Evolutionary conservation across 495 filamentous ascomycete species (phyloP), one percentile per base, ranked within the genome.

Genomic region (Elasticomyces elasticus): DNA sequence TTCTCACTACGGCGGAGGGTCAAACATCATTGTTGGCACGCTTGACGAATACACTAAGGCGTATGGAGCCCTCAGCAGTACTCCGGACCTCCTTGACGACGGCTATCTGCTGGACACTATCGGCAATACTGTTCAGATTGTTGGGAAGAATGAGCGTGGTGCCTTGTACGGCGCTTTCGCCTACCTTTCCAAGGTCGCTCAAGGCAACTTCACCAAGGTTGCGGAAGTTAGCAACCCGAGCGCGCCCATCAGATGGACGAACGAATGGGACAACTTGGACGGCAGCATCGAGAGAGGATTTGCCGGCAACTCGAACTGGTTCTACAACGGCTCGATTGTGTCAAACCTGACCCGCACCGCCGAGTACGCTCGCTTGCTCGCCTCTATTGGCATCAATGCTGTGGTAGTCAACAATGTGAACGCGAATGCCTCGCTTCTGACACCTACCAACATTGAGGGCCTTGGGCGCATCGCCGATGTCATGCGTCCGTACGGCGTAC

Each of bases 361-460:
- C 0, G 71, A 84, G 62, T 86, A 86, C 63, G 84, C 79, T 3
- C 81, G 84, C 3, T 69, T 87, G 3, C 66, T 86, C 20, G 74
- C 83, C n/a, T 86, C 83, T 0, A 74, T 85, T 31, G 69, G 78
- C 23, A 67, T 86, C 62, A 87, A 87, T 55, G 82, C 70, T 1
- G 70, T 84, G 26, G 62, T 86, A 2, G 74, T 84, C 63, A 87
- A 87, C 68, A 86, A 87, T 50, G 83, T 86, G 57, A 87, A 87
- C 61, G 81, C 84, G 13, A 80, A 85, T 57, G 69, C 76, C 0
- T 71, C 69, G 0, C 66, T 83, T 5, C 68, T 87, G 41, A 78
- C 59, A 3, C 55, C 72, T 1, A 51, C 66, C 1, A 86, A 85
- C 54, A 74, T 85, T 54, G 71, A 76, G 26, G 82, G 84, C 0